Conservation (phyloP, 2,329 filamentous ascomycete species). For the Sphaceloma murrayae region DNA sequence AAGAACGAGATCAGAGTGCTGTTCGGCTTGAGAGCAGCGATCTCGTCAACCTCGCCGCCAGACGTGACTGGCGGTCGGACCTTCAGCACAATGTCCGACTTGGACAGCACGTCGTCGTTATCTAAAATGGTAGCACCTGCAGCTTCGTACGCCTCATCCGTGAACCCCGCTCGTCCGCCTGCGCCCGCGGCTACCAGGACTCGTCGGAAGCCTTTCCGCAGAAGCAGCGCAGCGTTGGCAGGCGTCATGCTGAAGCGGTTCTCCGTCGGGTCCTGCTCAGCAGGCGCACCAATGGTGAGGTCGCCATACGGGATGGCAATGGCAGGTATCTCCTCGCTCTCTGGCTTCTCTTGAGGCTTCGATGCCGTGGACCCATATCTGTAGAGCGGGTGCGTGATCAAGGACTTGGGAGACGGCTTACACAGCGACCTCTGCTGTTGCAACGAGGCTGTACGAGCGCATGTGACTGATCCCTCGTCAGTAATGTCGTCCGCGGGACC, state of each 20-base stretch:
- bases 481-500: too few species aligned
- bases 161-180: constrained; percentile 67
- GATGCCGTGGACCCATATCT: constrained; percentile 14
- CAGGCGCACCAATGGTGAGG: constrained; percentile 68
- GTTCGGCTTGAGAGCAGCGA: not conserved
- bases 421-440: not conserved
- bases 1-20: constrained; percentile 58
- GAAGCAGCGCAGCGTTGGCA: constrained; percentile 67
- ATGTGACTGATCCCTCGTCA: too few species aligned
- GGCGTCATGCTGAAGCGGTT: constrained; percentile 77
- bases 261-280: constrained; percentile 69
- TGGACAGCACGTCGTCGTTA: constrained; percentile 57
- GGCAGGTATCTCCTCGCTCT: constrained; percentile 20
- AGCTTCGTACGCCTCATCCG: constrained; percentile 64
- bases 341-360: not conserved
- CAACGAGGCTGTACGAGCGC: not conserved
- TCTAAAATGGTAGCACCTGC: constrained; percentile 72
- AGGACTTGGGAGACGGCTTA: not conserved
- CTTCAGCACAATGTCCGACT: constrained; percentile 73
- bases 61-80: constrained; percentile 59
- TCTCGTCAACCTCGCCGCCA: constrained; percentile 6
- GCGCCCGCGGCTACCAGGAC: constrained; percentile 73
- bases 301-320: constrained; percentile 52
- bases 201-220: constrained; percentile 74
- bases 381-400: not conserved